phyloP scores from a whole-genome alignment of 495 filamentous ascomycete species.

The Cladorrhinum samala region DNA sequence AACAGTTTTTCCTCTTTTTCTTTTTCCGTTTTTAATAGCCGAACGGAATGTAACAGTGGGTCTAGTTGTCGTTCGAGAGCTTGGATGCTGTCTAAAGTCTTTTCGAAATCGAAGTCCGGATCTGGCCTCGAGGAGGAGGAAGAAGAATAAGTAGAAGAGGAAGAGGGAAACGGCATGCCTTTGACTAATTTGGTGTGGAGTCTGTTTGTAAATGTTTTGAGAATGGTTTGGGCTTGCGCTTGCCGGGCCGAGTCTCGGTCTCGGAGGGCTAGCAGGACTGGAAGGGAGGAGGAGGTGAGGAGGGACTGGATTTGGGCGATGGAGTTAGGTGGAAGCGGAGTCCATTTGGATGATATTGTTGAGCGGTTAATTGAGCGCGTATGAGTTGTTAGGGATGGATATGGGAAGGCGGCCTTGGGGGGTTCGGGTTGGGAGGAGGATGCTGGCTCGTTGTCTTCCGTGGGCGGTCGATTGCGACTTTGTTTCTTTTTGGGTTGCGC shows the following conservation, averaged over 20 bases:
- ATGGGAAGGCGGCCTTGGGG: conserved; percentile 8
- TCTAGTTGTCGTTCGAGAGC: conserved; percentile 35
- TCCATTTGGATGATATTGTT: conserved; percentile 42
- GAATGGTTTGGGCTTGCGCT: conserved; percentile 30
- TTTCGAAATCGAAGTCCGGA: conserved; percentile 42
- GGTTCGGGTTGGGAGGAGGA: neutral
- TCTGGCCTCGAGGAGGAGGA: conserved; percentile 19
- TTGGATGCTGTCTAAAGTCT: conserved; percentile 31
- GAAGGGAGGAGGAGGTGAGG: conserved; percentile 31
- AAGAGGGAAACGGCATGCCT: conserved; percentile 41
- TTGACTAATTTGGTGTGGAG: conserved; percentile 30
- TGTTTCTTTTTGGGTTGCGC: conserved; percentile 1
- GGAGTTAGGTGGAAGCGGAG: conserved; percentile 31
- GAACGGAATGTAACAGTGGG: conserved; percentile 39
- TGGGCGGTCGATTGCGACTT: neutral
- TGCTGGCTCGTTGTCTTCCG: neutral
- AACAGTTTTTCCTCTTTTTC: conserved; percentile 34
- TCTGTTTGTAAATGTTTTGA: conserved; percentile 28
- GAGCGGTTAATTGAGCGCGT: conserved; percentile 36
- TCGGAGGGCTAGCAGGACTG: conserved; percentile 36
- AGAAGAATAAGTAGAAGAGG: conserved; percentile 10
- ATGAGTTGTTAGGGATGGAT: conserved; percentile 35
- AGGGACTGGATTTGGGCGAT: conserved; percentile 32
- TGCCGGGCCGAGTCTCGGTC: conserved; percentile 27
- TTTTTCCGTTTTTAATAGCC: conserved; percentile 34